phyloP scores from a whole-genome alignment of 768 basidiomycete genomes.

The Pisolithus orientalis region DNA sequence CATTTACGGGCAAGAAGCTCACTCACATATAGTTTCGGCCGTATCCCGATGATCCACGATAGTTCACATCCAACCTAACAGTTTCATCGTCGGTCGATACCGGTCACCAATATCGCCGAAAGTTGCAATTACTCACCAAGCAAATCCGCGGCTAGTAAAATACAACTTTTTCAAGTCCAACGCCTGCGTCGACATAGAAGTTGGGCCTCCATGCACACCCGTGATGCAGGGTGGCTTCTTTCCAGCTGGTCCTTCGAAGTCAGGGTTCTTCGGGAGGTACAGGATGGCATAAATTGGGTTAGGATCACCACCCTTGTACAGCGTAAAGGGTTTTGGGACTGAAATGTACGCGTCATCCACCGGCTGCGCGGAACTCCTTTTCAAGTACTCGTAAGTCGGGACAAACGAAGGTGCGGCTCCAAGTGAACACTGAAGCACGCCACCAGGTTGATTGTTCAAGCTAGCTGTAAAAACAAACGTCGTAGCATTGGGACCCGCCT shows the following conservation, averaged over 20 bases:
- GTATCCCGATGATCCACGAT: conserved; percentile 67
- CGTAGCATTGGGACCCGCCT: not conserved
- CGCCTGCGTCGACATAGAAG: conserved; percentile 36
- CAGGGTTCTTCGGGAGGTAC: conserved; percentile 57
- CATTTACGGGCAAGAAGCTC: not conserved
- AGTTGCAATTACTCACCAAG: conserved; percentile 40
- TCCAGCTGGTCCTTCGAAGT: conserved; percentile 40
- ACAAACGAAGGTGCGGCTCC: too few species aligned
- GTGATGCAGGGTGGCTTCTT: conserved; percentile 66
- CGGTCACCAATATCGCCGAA: too few species aligned
- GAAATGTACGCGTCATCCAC: conserved; percentile 1
- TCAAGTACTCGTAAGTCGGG: too few species aligned
- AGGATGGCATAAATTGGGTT: conserved; percentile 46
- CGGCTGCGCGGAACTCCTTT: too few species aligned
- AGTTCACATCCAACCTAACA: conserved; percentile 66
- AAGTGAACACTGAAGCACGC: conserved; percentile 6
- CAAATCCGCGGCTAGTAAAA: conserved; percentile 64
- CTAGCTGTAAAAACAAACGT: conserved; percentile 10
- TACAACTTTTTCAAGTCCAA: conserved; percentile 52
- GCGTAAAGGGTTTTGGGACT: conserved; percentile 7
- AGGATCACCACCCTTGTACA: conserved; percentile 4
- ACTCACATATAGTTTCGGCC: conserved; percentile 56
- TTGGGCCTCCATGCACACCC: conserved; percentile 68
- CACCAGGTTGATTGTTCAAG: not conserved
- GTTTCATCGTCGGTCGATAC: not conserved